Percentiles rank a stretch among this genome's conserved stretches.
Conservation (phyloP, 2,329 filamentous ascomycete species). For the Hansfordia pulvinata region DNA sequence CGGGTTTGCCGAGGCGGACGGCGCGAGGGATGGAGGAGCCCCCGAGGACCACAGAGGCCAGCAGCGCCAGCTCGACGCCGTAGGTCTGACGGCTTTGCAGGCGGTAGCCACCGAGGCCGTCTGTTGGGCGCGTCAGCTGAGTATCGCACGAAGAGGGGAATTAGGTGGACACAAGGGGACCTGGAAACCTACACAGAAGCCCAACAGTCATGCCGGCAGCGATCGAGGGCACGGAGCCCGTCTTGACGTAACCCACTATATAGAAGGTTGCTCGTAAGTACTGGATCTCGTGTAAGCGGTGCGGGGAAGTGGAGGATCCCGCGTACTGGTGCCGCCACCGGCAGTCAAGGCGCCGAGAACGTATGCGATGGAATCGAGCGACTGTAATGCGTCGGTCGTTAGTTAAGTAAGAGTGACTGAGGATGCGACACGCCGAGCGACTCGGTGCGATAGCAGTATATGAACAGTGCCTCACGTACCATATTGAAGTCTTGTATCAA, state of each 20-base stretch:
- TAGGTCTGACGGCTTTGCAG: slow-evolving; percentile 64
- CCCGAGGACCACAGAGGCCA: slow-evolving; percentile 75
- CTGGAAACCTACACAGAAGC: slow-evolving; percentile 32
- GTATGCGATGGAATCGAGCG: slow-evolving; percentile 52
- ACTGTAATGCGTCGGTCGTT: no score
- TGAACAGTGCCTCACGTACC: no score
- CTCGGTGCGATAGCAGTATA: no score
- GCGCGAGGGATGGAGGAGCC: slow-evolving; percentile 79
- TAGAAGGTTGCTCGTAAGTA: no score
- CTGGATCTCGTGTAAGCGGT: no score
- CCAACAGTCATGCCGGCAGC: slow-evolving; percentile 78
- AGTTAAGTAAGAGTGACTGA: no score
- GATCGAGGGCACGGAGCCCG: slow-evolving; percentile 76
- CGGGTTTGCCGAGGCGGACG: slow-evolving; percentile 69
- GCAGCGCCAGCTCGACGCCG: slow-evolving; percentile 76
- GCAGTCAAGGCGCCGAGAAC: slow-evolving; percentile 72
- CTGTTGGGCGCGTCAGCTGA: no score
- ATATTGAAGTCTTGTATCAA: no score
- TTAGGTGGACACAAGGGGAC: background rate
- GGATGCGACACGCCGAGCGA: no score
- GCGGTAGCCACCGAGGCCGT: slow-evolving; percentile 71
- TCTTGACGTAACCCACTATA: slow-evolving; percentile 76
- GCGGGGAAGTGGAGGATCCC: no score
- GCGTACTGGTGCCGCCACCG: slow-evolving; percentile 71
- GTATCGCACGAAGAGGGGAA: no score